Evolutionary conservation across 2,329 filamentous ascomycete genomes (phyloP), one percentile per base, ranked within the genome.

Genomic region (Cladosporium sp.): DNA sequence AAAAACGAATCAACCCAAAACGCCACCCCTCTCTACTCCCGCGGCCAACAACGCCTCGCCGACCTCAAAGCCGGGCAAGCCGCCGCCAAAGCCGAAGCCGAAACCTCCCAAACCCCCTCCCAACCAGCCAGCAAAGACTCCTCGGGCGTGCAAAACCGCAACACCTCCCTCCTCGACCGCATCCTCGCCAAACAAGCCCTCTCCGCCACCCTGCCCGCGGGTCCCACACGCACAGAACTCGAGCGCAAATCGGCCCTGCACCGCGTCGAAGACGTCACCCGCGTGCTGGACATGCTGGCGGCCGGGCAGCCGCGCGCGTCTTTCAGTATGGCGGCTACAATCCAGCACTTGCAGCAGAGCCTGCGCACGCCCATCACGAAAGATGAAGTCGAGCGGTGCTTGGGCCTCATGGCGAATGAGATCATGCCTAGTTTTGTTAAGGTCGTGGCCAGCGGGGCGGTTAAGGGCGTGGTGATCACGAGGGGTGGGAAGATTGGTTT

Each of bases 11-110:
- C 79, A 0, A 64, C 69, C 22, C 52, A 52, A 34, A 80, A 79
- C 50, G 72, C 78, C 17, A 78, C 80, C 11, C 78, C 81, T 1
- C 58, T 85, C 5, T 73, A 85, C 22, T 75, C 78, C 43, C 87
- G 84, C 61, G 86, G 86, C 24, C 84, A 88, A 57, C 80, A 79
- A 53, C 79, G 84, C 7, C 74, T 91, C n/a, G 76, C 82, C 51
- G 82, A 86, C 43, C 73, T 91, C 58, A 88, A 85, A 66, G 75
- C 77, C 43, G 80, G 75, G 53, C 58, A 56, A 47, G 54, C 59
- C 20, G 54, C 53, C 57, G 66, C 63, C 1, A 58, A 56, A 40
- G 19, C 30, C 12, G 45, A 48, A 18, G 27, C 37, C 27, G 37
- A 37, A 15, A 36, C 59, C 36, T 18, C 61, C 17, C 59, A 60